Percentiles rank a stretch among this genome's conserved stretches.
phyloP scores from a whole-genome alignment of 768 basidiomycete species.

The Russula virescens region DNA sequence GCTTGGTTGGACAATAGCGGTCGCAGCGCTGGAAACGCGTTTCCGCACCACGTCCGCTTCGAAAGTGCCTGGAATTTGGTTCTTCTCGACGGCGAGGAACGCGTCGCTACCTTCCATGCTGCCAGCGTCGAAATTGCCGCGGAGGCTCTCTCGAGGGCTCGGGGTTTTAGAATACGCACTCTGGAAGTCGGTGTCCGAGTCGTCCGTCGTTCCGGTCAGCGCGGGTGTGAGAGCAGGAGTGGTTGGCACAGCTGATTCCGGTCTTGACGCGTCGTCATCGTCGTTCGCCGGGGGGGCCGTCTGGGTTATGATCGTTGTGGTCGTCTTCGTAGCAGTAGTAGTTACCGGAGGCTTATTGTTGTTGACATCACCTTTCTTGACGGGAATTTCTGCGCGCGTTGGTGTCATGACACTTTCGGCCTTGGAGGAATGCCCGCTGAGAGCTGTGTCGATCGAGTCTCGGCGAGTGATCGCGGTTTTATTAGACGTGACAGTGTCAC shows the following conservation, averaged over 20 bases:
- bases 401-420: conserved; percentile 3
- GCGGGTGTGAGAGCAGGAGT: conserved; percentile 26
- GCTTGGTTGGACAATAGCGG: conserved; percentile 41
- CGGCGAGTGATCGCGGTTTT: conserved; percentile 32
- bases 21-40: conserved; percentile 52
- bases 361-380: neutral
- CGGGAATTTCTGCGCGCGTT: conserved; percentile 6
- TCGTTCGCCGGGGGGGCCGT: neutral
- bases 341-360: neutral
- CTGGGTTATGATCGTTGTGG: neutral
- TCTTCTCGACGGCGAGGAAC: conserved; percentile 26
- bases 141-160: conserved; percentile 62
- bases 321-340: neutral
- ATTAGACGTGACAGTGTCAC: conserved; percentile 56
- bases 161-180: conserved; percentile 63
- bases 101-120: conserved; percentile 16
- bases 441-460: conserved; percentile 32
- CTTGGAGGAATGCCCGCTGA: conserved; percentile 23
- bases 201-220: conserved; percentile 25
- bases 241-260: conserved; percentile 1
- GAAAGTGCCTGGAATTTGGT: conserved; percentile 29
- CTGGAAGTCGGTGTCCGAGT: conserved; percentile 58
- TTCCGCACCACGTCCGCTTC: conserved; percentile 40
- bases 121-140: conserved; percentile 38
- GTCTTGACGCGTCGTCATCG: neutral